Conservation (phyloP, 495 filamentous ascomycete genomes). For the Monascus purpureus region DNA sequence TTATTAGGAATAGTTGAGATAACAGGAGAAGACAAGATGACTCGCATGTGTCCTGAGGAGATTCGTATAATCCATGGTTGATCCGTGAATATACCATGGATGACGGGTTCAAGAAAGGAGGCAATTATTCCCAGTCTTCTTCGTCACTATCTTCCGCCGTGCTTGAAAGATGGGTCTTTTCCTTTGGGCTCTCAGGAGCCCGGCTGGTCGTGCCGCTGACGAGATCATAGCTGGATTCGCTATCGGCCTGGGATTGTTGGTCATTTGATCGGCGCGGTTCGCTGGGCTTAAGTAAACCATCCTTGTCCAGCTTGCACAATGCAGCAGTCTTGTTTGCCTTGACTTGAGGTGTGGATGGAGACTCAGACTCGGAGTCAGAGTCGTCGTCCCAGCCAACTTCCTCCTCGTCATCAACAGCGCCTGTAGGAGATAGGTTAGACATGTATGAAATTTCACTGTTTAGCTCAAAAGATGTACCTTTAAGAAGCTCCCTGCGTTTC, state of each 20-base stretch:
- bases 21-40: too few species aligned
- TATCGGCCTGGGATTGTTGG: conserved; percentile 69
- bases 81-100: too few species aligned
- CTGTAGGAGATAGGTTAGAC: conserved; percentile 15
- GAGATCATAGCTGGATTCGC: conserved; percentile 87
- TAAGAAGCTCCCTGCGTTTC: conserved; percentile 76
- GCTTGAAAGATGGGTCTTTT: conserved; percentile 36
- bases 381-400: conserved; percentile 80
- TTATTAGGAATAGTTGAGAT: too few species aligned
- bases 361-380: conserved; percentile 38
- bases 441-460: not conserved
- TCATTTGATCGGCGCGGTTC: conserved; percentile 74
- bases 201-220: conserved; percentile 77
- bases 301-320: conserved; percentile 8
- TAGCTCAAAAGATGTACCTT: conserved; percentile 44
- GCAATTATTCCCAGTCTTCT: conserved; percentile 70
- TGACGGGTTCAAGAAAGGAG: conserved; percentile 1
- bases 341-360: conserved; percentile 37
- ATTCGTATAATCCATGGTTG: too few species aligned
- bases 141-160: conserved; percentile 48
- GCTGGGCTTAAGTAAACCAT: conserved; percentile 33
- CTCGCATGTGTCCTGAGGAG: too few species aligned
- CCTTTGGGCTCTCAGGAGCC: conserved; percentile 63
- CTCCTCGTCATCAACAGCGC: conserved; percentile 52
- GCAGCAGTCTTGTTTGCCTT: conserved; percentile 10